Evolutionary conservation across 2,329 filamentous ascomycete genomes (phyloP).

Genomic region (Calonectria henricotiae): DNA sequence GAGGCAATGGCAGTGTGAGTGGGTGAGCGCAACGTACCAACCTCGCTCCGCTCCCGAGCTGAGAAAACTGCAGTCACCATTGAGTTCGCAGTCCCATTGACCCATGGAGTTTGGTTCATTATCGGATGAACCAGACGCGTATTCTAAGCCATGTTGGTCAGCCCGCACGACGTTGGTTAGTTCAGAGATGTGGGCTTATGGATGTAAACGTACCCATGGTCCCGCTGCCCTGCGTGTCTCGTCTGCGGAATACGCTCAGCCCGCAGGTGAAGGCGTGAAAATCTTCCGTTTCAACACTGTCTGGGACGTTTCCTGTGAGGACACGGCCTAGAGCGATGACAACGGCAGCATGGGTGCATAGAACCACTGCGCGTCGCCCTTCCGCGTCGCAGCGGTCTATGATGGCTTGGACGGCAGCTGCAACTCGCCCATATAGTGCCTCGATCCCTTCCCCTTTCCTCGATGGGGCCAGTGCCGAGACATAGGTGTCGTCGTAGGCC

Average conservation of each 20-base stretch:
- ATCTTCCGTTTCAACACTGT: conserved; percentile 81
- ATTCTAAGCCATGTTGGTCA: conserved; percentile 42
- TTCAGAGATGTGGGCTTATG: conserved; percentile 19
- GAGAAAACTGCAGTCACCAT: conserved; percentile 90
- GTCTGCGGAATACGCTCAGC: conserved; percentile 75
- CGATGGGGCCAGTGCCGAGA: conserved; percentile 77
- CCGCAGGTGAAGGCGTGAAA: conserved; percentile 90
- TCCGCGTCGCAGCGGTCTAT: conserved; percentile 82
- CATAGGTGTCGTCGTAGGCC: conserved; percentile 71
- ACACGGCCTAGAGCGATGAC: conserved; percentile 89
- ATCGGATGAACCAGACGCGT: conserved; percentile 34
- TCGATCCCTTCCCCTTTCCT: conserved; percentile 83
- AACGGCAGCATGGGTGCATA: conserved; percentile 92
- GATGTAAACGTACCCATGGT: conserved; percentile 41
- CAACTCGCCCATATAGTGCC: conserved; percentile 85
- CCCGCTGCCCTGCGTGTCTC: conserved; percentile 38
- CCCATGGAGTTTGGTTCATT: conserved; percentile 63
- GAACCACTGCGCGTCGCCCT: conserved; percentile 79
- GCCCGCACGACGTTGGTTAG: conserved; percentile 23
- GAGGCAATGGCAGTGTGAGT: conserved; percentile 16
- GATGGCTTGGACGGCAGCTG: conserved; percentile 78
- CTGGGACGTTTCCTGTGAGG: conserved; percentile 84
- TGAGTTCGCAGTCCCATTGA: conserved; percentile 84
- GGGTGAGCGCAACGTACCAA: conserved; percentile 73
- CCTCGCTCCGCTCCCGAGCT: conserved; percentile 87